Conservation (phyloP, 2,329 filamentous ascomycete genomes). For the Ceratocystis destructans region DNA sequence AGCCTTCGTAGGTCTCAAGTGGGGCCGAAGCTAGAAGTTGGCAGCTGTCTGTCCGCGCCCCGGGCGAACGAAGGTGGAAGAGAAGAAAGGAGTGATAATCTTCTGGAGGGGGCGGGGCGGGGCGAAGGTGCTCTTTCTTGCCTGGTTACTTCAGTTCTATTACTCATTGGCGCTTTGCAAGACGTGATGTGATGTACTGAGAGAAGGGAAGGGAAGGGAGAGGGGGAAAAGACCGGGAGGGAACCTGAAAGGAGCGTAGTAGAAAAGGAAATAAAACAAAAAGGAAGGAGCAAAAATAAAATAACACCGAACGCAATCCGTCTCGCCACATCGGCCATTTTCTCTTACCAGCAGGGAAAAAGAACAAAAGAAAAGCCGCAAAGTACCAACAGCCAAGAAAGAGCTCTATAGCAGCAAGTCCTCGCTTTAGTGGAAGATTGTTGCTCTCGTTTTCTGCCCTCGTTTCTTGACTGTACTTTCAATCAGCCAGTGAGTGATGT, state of each 20-base stretch:
- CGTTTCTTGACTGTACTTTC: not conserved
- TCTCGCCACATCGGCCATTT: not conserved
- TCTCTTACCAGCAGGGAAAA: not conserved
- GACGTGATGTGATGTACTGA: not conserved
- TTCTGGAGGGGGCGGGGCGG: not conserved
- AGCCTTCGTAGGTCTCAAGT: slow-evolving; percentile 3
- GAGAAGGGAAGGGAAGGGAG: too few species aligned
- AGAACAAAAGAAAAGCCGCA: not conserved
- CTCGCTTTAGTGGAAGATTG: not conserved
- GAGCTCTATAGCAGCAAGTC: not conserved
- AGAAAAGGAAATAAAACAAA: not conserved
- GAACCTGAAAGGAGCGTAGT: not conserved
- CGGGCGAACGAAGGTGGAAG: not conserved
- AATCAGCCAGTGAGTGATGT: too few species aligned
- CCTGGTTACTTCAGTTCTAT: not conserved
- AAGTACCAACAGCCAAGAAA: not conserved
- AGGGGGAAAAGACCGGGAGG: not conserved
- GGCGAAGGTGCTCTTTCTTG: not conserved
- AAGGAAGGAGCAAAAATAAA: not conserved
- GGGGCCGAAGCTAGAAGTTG: not conserved
- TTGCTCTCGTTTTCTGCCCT: not conserved
- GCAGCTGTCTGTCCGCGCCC: not conserved
- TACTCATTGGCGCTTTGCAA: not conserved
- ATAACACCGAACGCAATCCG: too few species aligned
- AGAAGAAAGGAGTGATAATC: not conserved